Conservation (phyloP, 805 yeast genomes). For the Tetrapisispora fleetii region DNA sequence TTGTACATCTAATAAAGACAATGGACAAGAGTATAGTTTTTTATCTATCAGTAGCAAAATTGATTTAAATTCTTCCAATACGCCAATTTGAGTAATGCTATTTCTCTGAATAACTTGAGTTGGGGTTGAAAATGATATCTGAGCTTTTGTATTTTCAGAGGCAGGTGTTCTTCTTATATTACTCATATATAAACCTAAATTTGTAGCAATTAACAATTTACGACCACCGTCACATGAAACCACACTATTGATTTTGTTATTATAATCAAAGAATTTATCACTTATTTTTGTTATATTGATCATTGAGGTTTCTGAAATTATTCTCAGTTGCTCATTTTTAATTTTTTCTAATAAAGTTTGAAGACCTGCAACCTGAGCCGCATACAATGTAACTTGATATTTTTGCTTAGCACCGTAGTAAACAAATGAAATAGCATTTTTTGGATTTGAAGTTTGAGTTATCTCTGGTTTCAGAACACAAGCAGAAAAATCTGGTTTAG, state of each 20-base stretch:
- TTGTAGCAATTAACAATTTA: conserved; percentile 83
- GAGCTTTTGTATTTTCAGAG: conserved; percentile 35
- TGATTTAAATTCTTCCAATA: conserved; percentile 81
- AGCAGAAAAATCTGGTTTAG: conserved; percentile 26
- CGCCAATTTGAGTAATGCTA: conserved; percentile 82
- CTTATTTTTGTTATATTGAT: conserved; percentile 69
- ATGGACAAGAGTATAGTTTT: conserved; percentile 64
- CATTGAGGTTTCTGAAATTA: conserved; percentile 65
- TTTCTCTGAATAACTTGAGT: conserved; percentile 61
- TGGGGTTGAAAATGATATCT: conserved; percentile 57
- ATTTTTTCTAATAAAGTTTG: conserved; percentile 73
- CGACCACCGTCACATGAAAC: conserved; percentile 93
- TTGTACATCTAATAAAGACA: conserved; percentile 45
- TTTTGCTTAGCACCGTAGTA: conserved; percentile 31
- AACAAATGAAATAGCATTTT: conserved; percentile 27
- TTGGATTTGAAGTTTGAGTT: conserved; percentile 15
- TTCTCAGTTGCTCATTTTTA: conserved; percentile 64
- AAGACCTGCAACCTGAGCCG: conserved; percentile 45
- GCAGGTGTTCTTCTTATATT: conserved; percentile 41
- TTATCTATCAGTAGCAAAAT: conserved; percentile 76
- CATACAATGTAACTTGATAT: conserved; percentile 35
- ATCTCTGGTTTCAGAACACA: conserved; percentile 21
- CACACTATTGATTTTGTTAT: conserved; percentile 77
- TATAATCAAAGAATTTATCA: conserved; percentile 62
- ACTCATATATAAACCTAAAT: conserved; percentile 78